Evolutionary conservation across 2,329 filamentous ascomycete genomes (phyloP), one percentile per base, ranked within the genome.

Genomic region (Botrytis cinerea): DNA sequence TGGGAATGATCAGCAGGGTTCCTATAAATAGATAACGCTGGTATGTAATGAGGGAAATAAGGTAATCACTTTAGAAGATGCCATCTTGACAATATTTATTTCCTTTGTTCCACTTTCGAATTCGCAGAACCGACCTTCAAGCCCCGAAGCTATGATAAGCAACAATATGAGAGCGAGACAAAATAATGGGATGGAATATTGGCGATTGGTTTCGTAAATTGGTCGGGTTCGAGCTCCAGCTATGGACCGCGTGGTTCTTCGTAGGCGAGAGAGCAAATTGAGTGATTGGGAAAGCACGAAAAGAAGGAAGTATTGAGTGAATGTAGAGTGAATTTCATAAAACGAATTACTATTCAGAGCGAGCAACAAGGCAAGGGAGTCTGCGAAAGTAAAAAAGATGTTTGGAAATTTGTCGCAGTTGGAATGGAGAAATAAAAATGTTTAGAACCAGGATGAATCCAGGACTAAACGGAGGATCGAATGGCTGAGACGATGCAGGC

Each of bases 51-150:
- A 69, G 75, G 75, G 75, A 78, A 73, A 71, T 75, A 75, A 76
- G 77, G 73, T 73, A 73, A 80, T 80, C 88, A 89, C 88, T 85
- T 89, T 89, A 81, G 87, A 89, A 81, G 87, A 89, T 82, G 88
- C 87, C 88, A 89, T 89, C 20, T 67, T 85, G 84, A 84, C 64
- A 57, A 64, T 68, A 81, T 81, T 81, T 78, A 80, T 75, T 77
- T 76, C 76, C 75, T 75, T 72, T 74, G 71, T 69, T 72, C 71
- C 71, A 72, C 71, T 72, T 71, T 67, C 70, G 8, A 68, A 66
- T 60, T 32, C 25, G 46, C 38, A 62, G 71, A 78, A 74, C 77
- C 77, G 76, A 78, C 80, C 79, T 77, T 79, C 80, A 80, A 80
- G 79, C 79, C 79, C 79, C 78, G 78, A 80, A 80, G 79, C 79